A percentile compares a stretch with the other conserved stretches of the same genome.
Evolutionary conservation across 2,329 filamentous ascomycete genomes (phyloP).

Genomic region (Echinosphaeria canescens): DNA sequence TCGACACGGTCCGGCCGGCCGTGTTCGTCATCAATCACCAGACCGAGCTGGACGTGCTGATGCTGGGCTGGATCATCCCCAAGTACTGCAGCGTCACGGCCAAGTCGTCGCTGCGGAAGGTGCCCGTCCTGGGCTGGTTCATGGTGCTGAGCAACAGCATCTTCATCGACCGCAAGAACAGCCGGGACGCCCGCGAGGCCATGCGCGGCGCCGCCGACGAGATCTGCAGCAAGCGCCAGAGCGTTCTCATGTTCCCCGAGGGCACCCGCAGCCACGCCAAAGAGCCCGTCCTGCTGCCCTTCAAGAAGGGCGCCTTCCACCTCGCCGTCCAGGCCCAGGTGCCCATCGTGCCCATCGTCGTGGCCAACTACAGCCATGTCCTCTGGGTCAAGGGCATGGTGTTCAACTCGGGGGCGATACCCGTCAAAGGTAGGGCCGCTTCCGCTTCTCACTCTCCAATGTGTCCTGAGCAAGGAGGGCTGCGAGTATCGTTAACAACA

Average conservation of each 20-base stretch:
- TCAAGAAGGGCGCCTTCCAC: conserved; percentile 98
- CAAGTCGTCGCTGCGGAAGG: conserved; percentile 60
- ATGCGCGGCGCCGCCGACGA: conserved; percentile 67
- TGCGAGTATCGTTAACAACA: too few relatives aligned
- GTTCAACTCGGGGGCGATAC: conserved; percentile 50
- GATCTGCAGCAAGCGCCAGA: conserved; percentile 53
- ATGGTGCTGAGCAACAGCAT: conserved; percentile 74
- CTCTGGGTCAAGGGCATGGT: conserved; percentile 39
- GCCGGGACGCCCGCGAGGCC: conserved; percentile 59
- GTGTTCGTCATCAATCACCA: conserved; percentile 94
- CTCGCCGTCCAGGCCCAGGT: conserved; percentile 86
- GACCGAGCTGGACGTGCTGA: conserved; percentile 82
- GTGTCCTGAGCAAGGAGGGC: neutral
- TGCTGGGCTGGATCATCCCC: conserved; percentile 79
- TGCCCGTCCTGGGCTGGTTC: conserved; percentile 88
- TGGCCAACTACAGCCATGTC: conserved; percentile 60
- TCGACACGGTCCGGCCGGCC: conserved; percentile 50
- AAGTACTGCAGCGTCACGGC: conserved; percentile 83
- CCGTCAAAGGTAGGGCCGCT: conserved; percentile 41
- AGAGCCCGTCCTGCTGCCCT: conserved; percentile 67
- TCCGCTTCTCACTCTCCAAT: neutral
- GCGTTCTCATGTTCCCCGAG: conserved; percentile 77
- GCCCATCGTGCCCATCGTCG: conserved; percentile 71
- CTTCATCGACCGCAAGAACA: conserved; percentile 86
- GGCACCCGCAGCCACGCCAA: conserved; percentile 80